Percentiles rank a stretch among this genome's conserved stretches.
phyloP scores from a whole-genome alignment of 768 basidiomycete genomes.

The Kockovaella imperatae region DNA sequence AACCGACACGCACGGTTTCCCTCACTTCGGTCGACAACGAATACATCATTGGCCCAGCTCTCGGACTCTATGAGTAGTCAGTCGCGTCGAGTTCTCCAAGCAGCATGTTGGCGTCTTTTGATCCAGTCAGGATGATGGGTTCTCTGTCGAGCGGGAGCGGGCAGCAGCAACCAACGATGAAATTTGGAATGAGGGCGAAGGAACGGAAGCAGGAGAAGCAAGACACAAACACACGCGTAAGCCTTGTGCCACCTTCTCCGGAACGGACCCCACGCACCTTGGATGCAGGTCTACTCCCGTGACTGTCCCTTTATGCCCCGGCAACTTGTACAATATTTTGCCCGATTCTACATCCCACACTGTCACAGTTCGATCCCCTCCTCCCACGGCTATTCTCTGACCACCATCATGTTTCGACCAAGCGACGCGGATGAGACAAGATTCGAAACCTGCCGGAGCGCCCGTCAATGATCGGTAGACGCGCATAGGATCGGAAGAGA shows the following conservation, averaged over 20 bases:
- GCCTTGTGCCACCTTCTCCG: neutral
- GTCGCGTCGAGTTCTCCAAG: constrained; percentile 72
- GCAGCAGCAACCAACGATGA: neutral
- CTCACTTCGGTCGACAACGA: neutral
- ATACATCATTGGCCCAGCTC: neutral
- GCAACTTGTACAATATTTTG: constrained; percentile 51
- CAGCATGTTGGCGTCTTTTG: constrained; percentile 88
- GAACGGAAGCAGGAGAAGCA: neutral
- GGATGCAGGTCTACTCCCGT: constrained; percentile 95
- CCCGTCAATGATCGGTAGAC: constrained; percentile 68
- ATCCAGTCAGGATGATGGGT: constrained; percentile 64
- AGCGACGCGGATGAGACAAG: constrained; percentile 67
- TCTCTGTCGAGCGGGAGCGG: constrained; percentile 46
- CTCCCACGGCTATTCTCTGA: constrained; percentile 46
- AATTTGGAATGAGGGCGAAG: neutral
- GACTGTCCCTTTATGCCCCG: constrained; percentile 94
- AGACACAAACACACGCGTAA: neutral
- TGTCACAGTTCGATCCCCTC: constrained; percentile 47
- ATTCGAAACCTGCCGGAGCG: constrained; percentile 90
- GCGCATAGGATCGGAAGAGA: constrained; percentile 73
- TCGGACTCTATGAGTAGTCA: constrained; percentile 22
- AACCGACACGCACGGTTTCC: too few relatives aligned
- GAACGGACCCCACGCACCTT: constrained; percentile 56
- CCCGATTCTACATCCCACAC: constrained; percentile 46
- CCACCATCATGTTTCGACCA: constrained; percentile 62